These are phyloP conservation scores for Magnolia officinalis DNA, from an alignment of 164 flowering plant genomes.

Conservation along the genomic window DNA sequence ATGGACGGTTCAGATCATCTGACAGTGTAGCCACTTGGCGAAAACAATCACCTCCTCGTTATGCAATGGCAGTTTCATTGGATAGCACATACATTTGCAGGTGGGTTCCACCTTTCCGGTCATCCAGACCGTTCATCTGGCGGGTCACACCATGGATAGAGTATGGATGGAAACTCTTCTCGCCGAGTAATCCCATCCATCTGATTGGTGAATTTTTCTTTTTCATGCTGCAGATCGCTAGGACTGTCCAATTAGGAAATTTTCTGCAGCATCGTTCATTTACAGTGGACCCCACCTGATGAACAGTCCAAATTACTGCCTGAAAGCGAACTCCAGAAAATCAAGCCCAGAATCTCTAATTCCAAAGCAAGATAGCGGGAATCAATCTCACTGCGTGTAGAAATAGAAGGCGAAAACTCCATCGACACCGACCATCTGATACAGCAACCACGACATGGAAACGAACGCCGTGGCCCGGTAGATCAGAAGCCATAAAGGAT, in stretches of 20 bases:
- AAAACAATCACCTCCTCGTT: constrained; percentile 2
- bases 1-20: no score
- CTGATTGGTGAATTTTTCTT: no score
- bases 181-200: no score
- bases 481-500: constrained; percentile 3
- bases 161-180: no score
- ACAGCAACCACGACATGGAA: constrained; percentile 4
- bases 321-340: no score
- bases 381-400: not conserved
- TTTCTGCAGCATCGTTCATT: no score
- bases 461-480: not conserved
- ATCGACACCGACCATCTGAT: not conserved
- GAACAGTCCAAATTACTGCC: no score
- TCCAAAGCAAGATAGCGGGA: not conserved
- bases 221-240: no score
- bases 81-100: not conserved
- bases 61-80: not conserved
- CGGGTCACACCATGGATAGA: no score
- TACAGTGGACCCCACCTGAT: no score
- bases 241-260: no score
- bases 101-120: not conserved
- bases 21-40: constrained; percentile 1
- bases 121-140: no score
- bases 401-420: constrained; percentile 2
- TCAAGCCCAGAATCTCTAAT: not conserved